Evolutionary conservation across 73 alveolate genomes (phyloP).

Genomic region (Tetrahymena borealis): DNA sequence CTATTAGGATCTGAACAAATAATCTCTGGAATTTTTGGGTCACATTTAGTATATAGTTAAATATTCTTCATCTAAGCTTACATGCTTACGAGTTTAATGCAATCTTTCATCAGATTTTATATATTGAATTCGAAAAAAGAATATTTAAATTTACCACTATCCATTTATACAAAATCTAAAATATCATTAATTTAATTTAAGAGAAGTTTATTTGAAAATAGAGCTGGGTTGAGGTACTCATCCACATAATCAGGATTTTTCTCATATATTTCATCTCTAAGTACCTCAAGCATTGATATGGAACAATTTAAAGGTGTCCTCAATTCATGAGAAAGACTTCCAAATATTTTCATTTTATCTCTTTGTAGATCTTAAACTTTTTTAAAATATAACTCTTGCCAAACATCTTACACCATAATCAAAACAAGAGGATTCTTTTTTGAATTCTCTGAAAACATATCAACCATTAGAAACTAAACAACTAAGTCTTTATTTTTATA

Average conservation of each 20-base stretch:
- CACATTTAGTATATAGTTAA: neutral
- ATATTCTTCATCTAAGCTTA: neutral
- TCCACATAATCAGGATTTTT: neutral
- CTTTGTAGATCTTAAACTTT: neutral
- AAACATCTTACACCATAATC: neutral
- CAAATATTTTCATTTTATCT: neutral
- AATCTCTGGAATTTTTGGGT: neutral
- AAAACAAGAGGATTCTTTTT: neutral
- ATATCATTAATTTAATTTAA: conserved; percentile 34
- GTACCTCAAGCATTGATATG: neutral
- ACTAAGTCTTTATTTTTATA: neutral
- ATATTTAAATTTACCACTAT: conserved; percentile 11
- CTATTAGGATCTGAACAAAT: neutral
- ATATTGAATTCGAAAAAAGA: neutral
- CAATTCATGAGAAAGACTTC: neutral
- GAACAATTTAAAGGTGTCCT: neutral
- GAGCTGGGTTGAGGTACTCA: conserved; percentile 10
- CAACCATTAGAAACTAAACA: neutral
- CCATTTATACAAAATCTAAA: conserved; percentile 24
- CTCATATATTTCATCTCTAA: neutral
- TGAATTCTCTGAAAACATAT: neutral
- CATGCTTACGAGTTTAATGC: neutral
- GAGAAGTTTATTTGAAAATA: neutral
- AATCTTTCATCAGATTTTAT: neutral
- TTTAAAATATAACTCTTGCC: neutral